Evolutionary conservation across 805 yeast species (phyloP), one percentile per base, ranked within the genome.

Genomic region (Kluyveromyces aestuarii): DNA sequence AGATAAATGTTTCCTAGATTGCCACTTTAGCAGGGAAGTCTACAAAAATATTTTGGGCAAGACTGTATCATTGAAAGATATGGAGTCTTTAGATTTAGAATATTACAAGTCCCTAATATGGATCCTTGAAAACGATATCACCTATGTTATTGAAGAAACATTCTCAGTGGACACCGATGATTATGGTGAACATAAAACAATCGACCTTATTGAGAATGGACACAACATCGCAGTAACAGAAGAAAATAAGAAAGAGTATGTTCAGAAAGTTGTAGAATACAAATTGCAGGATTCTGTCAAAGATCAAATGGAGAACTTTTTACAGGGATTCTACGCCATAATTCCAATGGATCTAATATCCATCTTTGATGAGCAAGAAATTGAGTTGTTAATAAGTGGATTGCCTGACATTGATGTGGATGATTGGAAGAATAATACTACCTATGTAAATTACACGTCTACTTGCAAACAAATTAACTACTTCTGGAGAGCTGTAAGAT

Each of bases 401-500:
- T 72, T 93, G 58, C 99, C 99, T 1, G 96, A 91, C 58, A 89
- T 93, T 58, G 96, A 88, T 68, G 91, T 91, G 18, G 87, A 82
- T 56, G 99, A 93, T 62, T 93, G 99, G 99, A 85, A 86, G 55
- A 82, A 80, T 59, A 86, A 93, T 62, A 79, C 96, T 1, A 73
- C 71, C 1, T 84, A 93, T 67, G 83, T 78, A 44, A 91, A 89
- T 62, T 93, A 91, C 64, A 77, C 88, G 0, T 75, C 90, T 1
- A 75, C 86, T 1, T 86, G 95, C 2, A 81, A 87, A 30, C 97
- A 90, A 62, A 82, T 93, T 49, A 89, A 84, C 61, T 91, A 97
- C 87, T 93, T 93, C 69, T 93, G 99, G 99, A 75, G 97, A 62
- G 96, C 97, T 1, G 96, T 93, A 13, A 80, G 88, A 58, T 87